Base-by-base conservation (phyloP, 352 stramenopile species). In the Hyaloperonospora brassicae region DNA sequence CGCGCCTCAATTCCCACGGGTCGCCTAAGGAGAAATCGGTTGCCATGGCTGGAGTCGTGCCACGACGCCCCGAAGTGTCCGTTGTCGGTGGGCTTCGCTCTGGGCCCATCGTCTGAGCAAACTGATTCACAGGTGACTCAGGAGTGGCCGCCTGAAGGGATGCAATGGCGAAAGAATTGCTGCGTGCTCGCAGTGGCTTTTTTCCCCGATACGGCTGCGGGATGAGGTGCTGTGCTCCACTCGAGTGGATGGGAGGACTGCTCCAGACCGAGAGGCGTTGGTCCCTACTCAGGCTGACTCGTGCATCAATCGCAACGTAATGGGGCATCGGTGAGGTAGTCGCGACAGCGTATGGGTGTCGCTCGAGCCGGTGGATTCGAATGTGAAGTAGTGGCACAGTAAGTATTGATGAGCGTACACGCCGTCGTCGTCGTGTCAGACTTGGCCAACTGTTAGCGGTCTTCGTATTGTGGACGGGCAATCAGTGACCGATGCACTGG, bases 271-370 rank as follows among this genome's bases (percentile, higher is more conserved):
- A 24, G 23, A 39, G 45, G 27, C 52, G 51, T 9, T 13, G 41
- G 9, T 72, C 49, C 11, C 5, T 63, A 52, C 43, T 58, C 9
- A 66, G 9, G 50, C 55, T 66, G 52, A 60, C 62, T 22, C 55
- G 59, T 11, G 64, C 64, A 44, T 72, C 64, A 36, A 68, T 38
- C 25, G 47, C 60, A 30, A 61, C 60, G 22, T 66, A 72, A 44
- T 62, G 51, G 8, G 64, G 35, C 64, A 72, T 72, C 4, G 22
- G 12, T 7, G 17, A 43, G 14, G 17, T 7, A 21, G 27, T 2
- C 47, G 21, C 38, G 21, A 23, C 47, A 17, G 17, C 10, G 24
- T 45, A 11, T 52, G 35, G 39, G 38, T 31, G 42, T 50, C 23
- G 2, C 47, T 43, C 14, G 24, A 25, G 41, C 24, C 5, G 36